A percentile compares a stretch with the other conserved stretches of the same genome.
These are phyloP conservation scores for Phytophthora lateralis DNA, from an alignment of 352 stramenopile genomes.

Conservation along the genomic window DNA sequence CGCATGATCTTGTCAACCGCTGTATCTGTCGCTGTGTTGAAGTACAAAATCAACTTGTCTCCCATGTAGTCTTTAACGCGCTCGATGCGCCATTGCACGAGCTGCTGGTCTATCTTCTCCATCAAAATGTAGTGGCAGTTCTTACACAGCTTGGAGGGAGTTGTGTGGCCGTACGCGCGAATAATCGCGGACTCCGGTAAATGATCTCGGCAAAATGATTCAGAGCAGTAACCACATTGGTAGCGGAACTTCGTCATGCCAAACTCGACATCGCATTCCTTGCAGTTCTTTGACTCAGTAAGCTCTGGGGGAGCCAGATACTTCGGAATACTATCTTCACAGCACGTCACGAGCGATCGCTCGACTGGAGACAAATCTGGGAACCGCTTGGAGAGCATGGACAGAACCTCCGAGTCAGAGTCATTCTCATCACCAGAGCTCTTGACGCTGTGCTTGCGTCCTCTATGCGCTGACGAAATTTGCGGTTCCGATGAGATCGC, in stretches of 20 bases:
- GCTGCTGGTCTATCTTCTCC: constrained; percentile 79
- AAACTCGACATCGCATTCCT: constrained; percentile 72
- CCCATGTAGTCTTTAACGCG: constrained; percentile 79
- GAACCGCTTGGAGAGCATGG: constrained; percentile 80
- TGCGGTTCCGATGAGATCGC: constrained; percentile 60
- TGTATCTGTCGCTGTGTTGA: constrained; percentile 82
- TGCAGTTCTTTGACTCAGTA: constrained; percentile 66
- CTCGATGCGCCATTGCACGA: constrained; percentile 80
- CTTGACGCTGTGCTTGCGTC: constrained; percentile 11
- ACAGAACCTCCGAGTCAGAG: constrained; percentile 47
- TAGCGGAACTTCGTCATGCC: constrained; percentile 87
- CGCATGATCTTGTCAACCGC: constrained; percentile 85
- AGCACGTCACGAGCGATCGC: constrained; percentile 75
- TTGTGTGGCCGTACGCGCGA: constrained; percentile 68
- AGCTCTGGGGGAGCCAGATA: constrained; percentile 69
- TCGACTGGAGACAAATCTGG: constrained; percentile 77
- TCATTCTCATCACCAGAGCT: constrained; percentile 28
- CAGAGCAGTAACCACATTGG: constrained; percentile 81
- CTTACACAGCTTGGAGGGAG: constrained; percentile 65
- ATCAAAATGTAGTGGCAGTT: constrained; percentile 75
- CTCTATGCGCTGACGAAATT: constrained; percentile 23
- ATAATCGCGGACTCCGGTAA: constrained; percentile 63
- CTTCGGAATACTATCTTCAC: constrained; percentile 47
- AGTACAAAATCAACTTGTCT: constrained; percentile 74
- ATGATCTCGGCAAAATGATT: constrained; percentile 81